Conservation (phyloP, 73 alveolate species). For the Effrenium voratum region DNA sequence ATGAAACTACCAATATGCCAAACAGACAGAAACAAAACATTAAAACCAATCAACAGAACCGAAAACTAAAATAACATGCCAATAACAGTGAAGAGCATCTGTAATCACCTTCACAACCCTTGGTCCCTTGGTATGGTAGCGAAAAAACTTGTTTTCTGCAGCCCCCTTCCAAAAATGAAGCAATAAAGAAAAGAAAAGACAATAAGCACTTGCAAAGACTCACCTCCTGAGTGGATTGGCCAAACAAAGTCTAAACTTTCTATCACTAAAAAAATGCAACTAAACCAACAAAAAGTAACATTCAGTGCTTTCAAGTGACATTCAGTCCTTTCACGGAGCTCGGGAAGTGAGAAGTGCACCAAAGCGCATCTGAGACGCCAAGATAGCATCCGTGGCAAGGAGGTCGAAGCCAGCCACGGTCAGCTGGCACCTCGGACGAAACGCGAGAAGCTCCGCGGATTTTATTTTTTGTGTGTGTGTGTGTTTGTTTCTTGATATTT, state of each 20-base stretch:
- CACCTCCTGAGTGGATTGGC: too few species aligned
- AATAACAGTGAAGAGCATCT: too few species aligned
- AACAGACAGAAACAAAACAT: background rate
- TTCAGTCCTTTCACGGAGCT: too few species aligned
- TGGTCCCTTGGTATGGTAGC: background rate
- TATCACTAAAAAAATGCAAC: too few species aligned
- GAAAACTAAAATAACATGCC: background rate
- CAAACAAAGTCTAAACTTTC: too few species aligned
- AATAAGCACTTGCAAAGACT: background rate
- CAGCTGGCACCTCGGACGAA: slow-evolving; percentile 30
- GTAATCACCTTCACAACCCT: background rate
- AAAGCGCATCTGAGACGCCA: slow-evolving; percentile 42
- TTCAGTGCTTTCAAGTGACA: too few species aligned
- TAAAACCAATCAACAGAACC: background rate
- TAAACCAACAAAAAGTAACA: too few species aligned
- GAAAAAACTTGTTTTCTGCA: background rate
- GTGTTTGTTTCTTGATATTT: too few species aligned
- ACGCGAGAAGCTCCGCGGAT: too few species aligned
- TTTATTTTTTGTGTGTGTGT: too few species aligned
- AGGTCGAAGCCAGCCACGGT: slow-evolving; percentile 56
- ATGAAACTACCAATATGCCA: background rate
- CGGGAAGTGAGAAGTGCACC: too few species aligned
- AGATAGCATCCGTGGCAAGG: slow-evolving; percentile 2
- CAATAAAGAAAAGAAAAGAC: too few species aligned
- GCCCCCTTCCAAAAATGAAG: background rate